Evolutionary conservation across 169 alveolate species (phyloP), one percentile per base, ranked within the genome.

Genomic region (Eimeria maxima): DNA sequence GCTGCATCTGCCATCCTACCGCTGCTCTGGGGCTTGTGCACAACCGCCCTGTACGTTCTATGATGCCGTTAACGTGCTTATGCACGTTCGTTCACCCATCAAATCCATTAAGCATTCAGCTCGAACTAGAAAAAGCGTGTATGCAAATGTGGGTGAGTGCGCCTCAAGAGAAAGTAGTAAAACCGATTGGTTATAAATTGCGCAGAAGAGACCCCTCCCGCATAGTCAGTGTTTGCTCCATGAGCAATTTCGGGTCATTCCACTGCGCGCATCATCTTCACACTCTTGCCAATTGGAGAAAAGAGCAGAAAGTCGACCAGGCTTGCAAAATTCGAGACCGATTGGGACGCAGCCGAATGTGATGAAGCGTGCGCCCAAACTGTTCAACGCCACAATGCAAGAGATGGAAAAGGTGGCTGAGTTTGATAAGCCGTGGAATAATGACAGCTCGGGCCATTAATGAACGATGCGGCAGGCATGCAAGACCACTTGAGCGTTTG

Each of bases 211-310:
- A 76, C 60, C 87, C 33, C 87, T 76, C 80, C 80, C 80, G 80
- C 80, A 69, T 69, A 69, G 33, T 76, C 87, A 76, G 22, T 76
- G 87, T 76, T 76, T 76, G 87, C 87, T 76, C 87, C 45, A 3
- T 76, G 87, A 76, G 87, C 87, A 44, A 20, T n/a, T 22, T 47
- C 45, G 87, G 87, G 87, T 76, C 20, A 76, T 44, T 47, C 38
- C 60, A 42, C 65, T 47, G 87, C 87, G 60, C 87, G 44, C 44
- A 60, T 18, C 65, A 76, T 44, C n/a, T 47, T 13, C 65, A 65
- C 60, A 47, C 42, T 44, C 87, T n/a, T 47, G 87, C 87, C 87
- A 76, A 76, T 24, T 76, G 87, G 45, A 60, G 87, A 76, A 42
- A 42, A 76, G 87, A 18, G 87, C 87, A 76, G 87, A 47, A 45